Evolutionary conservation across 495 filamentous ascomycete species (phyloP).

Genomic region (Xylaria flabelliformis): DNA sequence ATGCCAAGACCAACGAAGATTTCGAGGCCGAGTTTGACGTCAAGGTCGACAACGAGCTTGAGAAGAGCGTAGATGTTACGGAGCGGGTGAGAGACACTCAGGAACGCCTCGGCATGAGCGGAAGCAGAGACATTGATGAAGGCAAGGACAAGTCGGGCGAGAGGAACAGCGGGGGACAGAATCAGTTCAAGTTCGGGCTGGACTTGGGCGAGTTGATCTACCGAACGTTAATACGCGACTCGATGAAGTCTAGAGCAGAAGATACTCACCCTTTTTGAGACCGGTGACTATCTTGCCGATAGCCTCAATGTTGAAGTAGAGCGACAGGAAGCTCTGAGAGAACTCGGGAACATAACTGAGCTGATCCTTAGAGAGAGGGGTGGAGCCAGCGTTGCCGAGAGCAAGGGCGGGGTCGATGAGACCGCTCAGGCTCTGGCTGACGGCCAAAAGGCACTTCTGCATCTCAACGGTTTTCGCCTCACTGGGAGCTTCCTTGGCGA

Average conservation of each 20-base stretch:
- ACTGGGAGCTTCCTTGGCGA: conserved; percentile 8
- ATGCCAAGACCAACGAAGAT: background rate
- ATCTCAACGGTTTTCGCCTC: conserved; percentile 28
- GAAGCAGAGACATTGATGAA: conserved; percentile 30
- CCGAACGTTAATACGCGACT: conserved; percentile 20
- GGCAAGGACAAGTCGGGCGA: conserved; percentile 32
- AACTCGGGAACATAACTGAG: conserved; percentile 30
- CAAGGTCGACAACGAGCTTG: background rate
- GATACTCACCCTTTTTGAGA: conserved; percentile 28
- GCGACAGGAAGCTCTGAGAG: conserved; percentile 24
- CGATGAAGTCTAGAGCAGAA: background rate
- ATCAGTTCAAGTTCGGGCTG: conserved; percentile 38
- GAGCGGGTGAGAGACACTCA: conserved; percentile 26
- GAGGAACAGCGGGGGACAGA: conserved; percentile 28
- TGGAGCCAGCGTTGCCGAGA: conserved; percentile 24
- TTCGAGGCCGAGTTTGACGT: background rate
- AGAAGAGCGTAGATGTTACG: conserved; percentile 28
- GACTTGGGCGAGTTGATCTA: conserved; percentile 32
- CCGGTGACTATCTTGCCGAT: conserved; percentile 28
- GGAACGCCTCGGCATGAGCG: conserved; percentile 20
- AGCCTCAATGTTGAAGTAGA: conserved; percentile 32
- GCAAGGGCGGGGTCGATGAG: conserved; percentile 29
- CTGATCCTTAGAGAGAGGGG: conserved; percentile 27
- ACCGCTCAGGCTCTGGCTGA: conserved; percentile 29
- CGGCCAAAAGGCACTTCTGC: conserved; percentile 29